Evolutionary conservation across 2,329 filamentous ascomycete species (phyloP), one percentile per base, ranked within the genome.

Genomic region (Aspergillus sp.): DNA sequence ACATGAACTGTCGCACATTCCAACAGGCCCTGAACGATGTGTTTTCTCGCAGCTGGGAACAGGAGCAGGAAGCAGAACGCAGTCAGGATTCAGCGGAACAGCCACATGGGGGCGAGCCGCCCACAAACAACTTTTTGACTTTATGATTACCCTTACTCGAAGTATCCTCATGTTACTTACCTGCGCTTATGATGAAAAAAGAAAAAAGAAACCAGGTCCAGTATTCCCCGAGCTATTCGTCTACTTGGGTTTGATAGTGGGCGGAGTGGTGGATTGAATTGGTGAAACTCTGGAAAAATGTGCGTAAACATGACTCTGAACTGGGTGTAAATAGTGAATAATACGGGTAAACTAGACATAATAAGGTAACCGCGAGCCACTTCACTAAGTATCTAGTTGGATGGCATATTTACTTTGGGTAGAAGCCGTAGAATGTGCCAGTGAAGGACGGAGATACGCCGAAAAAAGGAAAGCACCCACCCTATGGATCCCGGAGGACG

Each of bases 1-100:
- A 88, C 68, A 87, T 88, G 78, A 88, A 88, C 62, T 84, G 85
- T 39, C 81, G 84, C 48, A 81, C 85, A 2, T 84, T 88, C 64
- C 84, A 87, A 65, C 82, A 86, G 39, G 85, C 84, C 0, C 73
- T 88, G 51, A 81, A 84, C 58, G 80, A 87, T 61, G 83, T 88
- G 5, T 87, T 88, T 61, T 81, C 80, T 6, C 77, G 82, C 27
- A 73, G 69, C 47, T 80, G 77, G 77, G 77, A 79, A 55, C 72
- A 74, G 56, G 71, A 74, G 1, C 63, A 70, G 54, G 62, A 64
- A 17, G 37, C 55, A 31, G 73, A 73, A 70, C 21, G 15, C 21
- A 33, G 17, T 6, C 56, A 54, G 40, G 33, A 21, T 41, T 62
- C 62, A 48, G 55, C 41, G 27, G 59, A 61, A 39, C 62, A 52